Evolutionary conservation across 2,329 filamentous ascomycete genomes (phyloP).

Genomic region (Neonectria neomacrospora): DNA sequence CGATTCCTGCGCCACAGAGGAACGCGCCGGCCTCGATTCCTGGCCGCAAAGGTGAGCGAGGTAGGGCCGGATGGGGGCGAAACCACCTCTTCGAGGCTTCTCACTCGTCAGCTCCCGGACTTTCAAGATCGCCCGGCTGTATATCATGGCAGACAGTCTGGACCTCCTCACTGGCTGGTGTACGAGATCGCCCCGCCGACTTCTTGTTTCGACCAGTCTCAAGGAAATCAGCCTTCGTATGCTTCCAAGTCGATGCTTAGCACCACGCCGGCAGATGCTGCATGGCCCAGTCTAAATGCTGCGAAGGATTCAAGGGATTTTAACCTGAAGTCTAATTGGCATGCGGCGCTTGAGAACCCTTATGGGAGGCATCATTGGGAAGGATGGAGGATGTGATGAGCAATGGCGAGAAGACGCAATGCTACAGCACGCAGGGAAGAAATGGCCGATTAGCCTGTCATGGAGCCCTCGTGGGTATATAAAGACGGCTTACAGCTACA

Average conservation of each 20-base stretch:
- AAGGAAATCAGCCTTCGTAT: neutral
- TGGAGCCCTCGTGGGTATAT: neutral
- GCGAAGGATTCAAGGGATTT: neutral
- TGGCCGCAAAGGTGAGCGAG: neutral
- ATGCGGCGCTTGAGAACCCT: too few species aligned
- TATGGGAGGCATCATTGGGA: neutral
- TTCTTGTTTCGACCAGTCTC: neutral
- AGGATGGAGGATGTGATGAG: neutral
- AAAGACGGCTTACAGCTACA: neutral
- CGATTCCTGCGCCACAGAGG: neutral
- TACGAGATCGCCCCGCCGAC: neutral
- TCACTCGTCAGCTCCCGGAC: too few species aligned
- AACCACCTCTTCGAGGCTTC: neutral
- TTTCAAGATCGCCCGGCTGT: neutral
- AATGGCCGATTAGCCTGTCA: neutral
- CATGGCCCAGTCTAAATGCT: neutral
- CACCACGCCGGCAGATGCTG: neutral
- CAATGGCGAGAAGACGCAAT: too few species aligned
- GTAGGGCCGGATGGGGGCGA: neutral
- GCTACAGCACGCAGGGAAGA: neutral
- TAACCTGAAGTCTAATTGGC: neutral
- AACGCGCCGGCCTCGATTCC: too few species aligned
- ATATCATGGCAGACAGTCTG: neutral
- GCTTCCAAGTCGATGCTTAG: neutral
- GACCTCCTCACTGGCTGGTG: neutral